Conservation (phyloP, 2,329 filamentous ascomycete genomes). For the Tolypocladium guangdongense region DNA sequence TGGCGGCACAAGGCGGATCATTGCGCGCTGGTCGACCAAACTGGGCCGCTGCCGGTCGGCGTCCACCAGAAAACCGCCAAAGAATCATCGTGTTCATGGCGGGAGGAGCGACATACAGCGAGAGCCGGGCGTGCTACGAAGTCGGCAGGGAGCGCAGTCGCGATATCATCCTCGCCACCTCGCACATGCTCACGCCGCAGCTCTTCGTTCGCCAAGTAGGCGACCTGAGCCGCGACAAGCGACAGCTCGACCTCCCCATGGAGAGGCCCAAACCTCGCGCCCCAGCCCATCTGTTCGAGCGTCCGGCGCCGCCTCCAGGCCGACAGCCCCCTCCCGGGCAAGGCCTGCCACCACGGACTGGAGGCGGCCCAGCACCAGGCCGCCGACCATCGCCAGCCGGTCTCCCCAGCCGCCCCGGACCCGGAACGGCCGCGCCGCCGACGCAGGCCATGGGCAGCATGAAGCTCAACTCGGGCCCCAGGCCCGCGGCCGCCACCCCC, state of each 20-base stretch:
- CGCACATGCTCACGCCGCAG: slow-evolving; percentile 82
- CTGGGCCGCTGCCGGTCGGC: slow-evolving; percentile 77
- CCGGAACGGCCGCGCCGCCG: slow-evolving; percentile 26
- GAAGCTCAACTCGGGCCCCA: slow-evolving; percentile 27
- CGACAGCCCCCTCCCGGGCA: slow-evolving; percentile 8
- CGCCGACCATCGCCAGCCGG: slow-evolving; percentile 8
- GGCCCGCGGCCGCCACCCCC: slow-evolving; percentile 10
- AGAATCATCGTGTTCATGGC: slow-evolving; percentile 91
- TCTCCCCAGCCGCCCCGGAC: slow-evolving; percentile 12
- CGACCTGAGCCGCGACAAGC: slow-evolving; percentile 66
- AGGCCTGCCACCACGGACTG: slow-evolving; percentile 7
- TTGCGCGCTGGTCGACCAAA: slow-evolving; percentile 86
- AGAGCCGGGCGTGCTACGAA: slow-evolving; percentile 83
- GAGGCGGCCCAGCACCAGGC: slow-evolving; percentile 3
- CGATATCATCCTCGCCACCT: slow-evolving; percentile 81
- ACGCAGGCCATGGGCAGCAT: slow-evolving; percentile 45
- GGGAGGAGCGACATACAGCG: slow-evolving; percentile 87
- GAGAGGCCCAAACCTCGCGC: slow-evolving; percentile 73
- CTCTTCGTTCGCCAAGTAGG: slow-evolving; percentile 75
- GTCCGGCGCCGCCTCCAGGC: slow-evolving; percentile 43
- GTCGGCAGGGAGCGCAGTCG: slow-evolving; percentile 59
- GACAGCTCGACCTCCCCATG: slow-evolving; percentile 67
- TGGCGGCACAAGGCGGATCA: slow-evolving; percentile 54
- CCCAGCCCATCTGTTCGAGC: slow-evolving; percentile 77
- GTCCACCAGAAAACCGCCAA: slow-evolving; percentile 69